phyloP scores from a whole-genome alignment of 345 rosid species.

The Corymbia maculata region DNA sequence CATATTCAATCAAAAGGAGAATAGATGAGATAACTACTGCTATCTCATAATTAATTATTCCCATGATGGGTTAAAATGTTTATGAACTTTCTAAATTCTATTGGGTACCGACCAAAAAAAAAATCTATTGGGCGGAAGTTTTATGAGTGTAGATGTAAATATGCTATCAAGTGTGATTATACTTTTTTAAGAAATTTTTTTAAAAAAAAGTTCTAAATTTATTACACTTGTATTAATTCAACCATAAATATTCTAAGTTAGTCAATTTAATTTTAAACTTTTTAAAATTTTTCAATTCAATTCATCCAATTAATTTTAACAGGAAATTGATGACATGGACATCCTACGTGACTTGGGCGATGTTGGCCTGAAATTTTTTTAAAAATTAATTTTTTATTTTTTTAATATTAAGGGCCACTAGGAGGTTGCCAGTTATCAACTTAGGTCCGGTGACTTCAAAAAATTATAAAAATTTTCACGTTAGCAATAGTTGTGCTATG shows the following conservation, averaged over 20 bases:
- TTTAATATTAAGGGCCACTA: neutral
- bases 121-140: neutral
- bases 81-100: neutral
- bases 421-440: neutral
- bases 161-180: neutral
- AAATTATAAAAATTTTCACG: neutral
- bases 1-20: neutral
- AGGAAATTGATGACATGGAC: neutral
- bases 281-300: too few relatives aligned
- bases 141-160: neutral
- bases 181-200: too few relatives aligned
- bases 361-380: fast-evolving
- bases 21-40: neutral
- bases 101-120: neutral
- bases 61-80: neutral
- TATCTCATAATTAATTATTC: neutral
- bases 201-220: neutral
- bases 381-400: too few relatives aligned
- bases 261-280: too few relatives aligned
- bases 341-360: fast-evolving
- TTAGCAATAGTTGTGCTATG: fast-evolving
- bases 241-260: fast-evolving
- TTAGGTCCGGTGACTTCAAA: too few relatives aligned
- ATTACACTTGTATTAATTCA: fast-evolving
- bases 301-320: fast-evolving